Conservation (phyloP, 129 eudicot species). For the Flaveria brownii region DNA sequence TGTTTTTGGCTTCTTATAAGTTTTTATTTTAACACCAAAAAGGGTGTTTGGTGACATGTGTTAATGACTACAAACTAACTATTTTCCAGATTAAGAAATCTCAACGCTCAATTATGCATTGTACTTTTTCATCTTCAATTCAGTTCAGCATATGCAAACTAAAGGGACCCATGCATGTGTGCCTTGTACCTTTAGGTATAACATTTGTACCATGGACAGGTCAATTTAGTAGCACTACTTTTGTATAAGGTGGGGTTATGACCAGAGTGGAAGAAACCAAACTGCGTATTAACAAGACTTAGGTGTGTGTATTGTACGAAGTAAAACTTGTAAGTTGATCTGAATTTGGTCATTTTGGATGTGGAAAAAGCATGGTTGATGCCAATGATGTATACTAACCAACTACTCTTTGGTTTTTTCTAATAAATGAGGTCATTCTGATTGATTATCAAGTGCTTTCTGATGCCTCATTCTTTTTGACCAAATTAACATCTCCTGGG, state of each 20-base stretch:
- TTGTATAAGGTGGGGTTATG: not conserved
- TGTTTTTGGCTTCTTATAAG: not conserved
- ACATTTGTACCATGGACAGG: constrained; percentile 34
- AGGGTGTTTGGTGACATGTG: constrained; percentile 24
- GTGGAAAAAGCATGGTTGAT: not conserved
- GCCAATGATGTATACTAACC: constrained; percentile 33
- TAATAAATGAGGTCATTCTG: constrained; percentile 33
- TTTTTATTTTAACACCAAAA: not conserved
- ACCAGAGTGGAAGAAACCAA: constrained; percentile 2
- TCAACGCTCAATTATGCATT: constrained; percentile 30
- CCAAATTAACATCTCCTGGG: constrained; percentile 24
- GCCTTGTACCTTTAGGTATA: constrained; percentile 30
- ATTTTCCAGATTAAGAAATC: constrained; percentile 27
- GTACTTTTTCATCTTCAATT: constrained; percentile 21
- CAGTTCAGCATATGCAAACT: constrained; percentile 14
- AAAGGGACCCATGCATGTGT: constrained; percentile 37
- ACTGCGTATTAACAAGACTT: not conserved
- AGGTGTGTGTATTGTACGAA: constrained; percentile 4
- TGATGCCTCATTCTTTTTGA: constrained; percentile 27
- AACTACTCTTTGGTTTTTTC: constrained; percentile 38
- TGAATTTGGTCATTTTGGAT: not conserved
- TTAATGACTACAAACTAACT: constrained; percentile 29
- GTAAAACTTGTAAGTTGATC: constrained; percentile 14
- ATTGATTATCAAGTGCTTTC: constrained; percentile 27
- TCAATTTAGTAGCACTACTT: constrained; percentile 30